Percentiles rank a stretch among this genome's conserved stretches.
Conservation (phyloP, 805 yeast genomes). For the Lachancea waltii region DNA sequence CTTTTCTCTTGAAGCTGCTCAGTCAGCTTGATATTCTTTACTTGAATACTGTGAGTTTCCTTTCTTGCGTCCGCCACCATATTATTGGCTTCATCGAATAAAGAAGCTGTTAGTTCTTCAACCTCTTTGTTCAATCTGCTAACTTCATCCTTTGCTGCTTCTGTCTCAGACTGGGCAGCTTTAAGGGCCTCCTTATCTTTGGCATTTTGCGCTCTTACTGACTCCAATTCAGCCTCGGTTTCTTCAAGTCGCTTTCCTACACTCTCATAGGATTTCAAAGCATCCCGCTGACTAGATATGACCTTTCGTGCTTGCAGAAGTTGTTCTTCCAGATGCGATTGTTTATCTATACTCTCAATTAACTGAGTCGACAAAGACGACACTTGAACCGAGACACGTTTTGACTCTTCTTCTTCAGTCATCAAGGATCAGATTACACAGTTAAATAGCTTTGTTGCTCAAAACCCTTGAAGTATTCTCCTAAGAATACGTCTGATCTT, state of each 20-base stretch:
- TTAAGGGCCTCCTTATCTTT: conserved; percentile 18
- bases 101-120: conserved; percentile 68
- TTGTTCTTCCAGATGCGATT: conserved; percentile 48
- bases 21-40: conserved; percentile 49
- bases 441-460: not conserved
- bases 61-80: conserved; percentile 78
- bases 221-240: conserved; percentile 14
- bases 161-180: conserved; percentile 34
- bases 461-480: not conserved
- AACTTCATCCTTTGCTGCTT: conserved; percentile 52
- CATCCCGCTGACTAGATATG: conserved; percentile 22
- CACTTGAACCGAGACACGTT: conserved; percentile 48
- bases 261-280: conserved; percentile 23
- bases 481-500: too few relatives aligned
- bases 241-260: conserved; percentile 32
- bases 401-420: conserved; percentile 31
- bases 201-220: conserved; percentile 22
- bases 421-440: not conserved
- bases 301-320: conserved; percentile 36
- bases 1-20: conserved; percentile 64
- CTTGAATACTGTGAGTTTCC: conserved; percentile 53
- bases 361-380: conserved; percentile 51
- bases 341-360: conserved; percentile 54
- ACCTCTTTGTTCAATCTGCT: conserved; percentile 62
- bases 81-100: conserved; percentile 77